Base-by-base conservation (phyloP, 2,329 filamentous ascomycete species). In the Aspergillus ibericus region DNA sequence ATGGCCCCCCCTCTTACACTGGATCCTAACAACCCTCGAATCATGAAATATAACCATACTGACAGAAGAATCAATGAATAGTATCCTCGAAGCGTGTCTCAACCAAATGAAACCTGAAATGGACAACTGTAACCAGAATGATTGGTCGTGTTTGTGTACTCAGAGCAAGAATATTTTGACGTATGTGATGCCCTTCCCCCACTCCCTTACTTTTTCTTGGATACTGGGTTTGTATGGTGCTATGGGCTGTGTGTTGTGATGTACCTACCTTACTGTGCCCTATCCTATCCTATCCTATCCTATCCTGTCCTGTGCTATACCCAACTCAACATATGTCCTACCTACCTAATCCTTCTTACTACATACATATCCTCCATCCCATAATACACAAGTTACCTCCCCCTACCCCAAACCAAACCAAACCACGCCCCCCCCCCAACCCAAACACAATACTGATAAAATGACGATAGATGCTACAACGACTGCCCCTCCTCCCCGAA, bases 401-500 rank as follows among this genome's bases (percentile, higher is more conserved):
- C 22, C 22, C 22, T 25, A 3, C 22, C 36, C 35, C 15, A 32
- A 12, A 12, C 10, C 18, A 34, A 7, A 48, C 8, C n/a, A n/a
- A n/a, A n/a, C n/a, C n/a, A n/a, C n/a, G n/a, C n/a, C n/a, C n/a
- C n/a, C n/a, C n/a, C n/a, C n/a, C n/a, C n/a, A n/a, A n/a, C n/a
- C n/a, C n/a, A n/a, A n/a, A n/a, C n/a, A n/a, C n/a, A n/a, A n/a
- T n/a, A 12, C 13, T 44, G 9, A 25, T 10, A 38, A 27, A 3
- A 32, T 25, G 15, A 44, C 12, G 15, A 49, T 20, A 82, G 80
- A 32, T 88, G 86, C 81, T 88, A 86, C 77, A 82, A 83, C 78
- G 85, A 86, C 78, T 88, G 86, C 77, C 84, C 85, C 53, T 72
- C 77, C 63, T 78, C 82, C 66, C 61, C 75, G 15, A 72, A 70